These are phyloP conservation scores for Cyclotella distinguenda DNA, from an alignment of 108 stramenopile genomes.

Conservation along the genomic window DNA sequence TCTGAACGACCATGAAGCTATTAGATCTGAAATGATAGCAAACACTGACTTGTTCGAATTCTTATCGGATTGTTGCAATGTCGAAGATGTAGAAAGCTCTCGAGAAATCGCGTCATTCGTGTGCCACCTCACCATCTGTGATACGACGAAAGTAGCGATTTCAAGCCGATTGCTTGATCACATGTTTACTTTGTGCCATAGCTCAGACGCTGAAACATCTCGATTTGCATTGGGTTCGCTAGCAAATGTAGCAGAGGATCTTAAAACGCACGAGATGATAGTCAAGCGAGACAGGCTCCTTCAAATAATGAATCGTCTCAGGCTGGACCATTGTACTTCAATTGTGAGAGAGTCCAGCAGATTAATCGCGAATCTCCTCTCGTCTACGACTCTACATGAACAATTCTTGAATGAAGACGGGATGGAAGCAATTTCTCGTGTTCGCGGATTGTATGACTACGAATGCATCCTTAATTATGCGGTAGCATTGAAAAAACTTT, in stretches of 20 bases:
- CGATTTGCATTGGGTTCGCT: conserved; percentile 71
- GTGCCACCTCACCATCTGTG: conserved; percentile 56
- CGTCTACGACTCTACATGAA: conserved; percentile 35
- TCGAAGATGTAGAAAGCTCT: conserved; percentile 53
- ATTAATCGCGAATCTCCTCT: conserved; percentile 56
- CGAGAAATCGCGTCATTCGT: conserved; percentile 70
- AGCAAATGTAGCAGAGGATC: conserved; percentile 73
- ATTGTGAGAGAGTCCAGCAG: conserved; percentile 71
- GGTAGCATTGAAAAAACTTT: conserved; percentile 69
- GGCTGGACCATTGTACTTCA: conserved; percentile 52
- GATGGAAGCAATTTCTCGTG: conserved; percentile 46
- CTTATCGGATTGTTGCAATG: conserved; percentile 22
- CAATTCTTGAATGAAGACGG: conserved; percentile 62
- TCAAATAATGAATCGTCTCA: conserved; percentile 54
- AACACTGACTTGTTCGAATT: conserved; percentile 29
- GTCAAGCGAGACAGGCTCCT: conserved; percentile 50
- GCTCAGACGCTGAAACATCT: conserved; percentile 63
- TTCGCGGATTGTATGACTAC: conserved; percentile 56
- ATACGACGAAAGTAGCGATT: conserved; percentile 49
- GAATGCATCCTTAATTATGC: conserved; percentile 71
- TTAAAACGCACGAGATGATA: conserved; percentile 43
- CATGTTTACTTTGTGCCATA: conserved; percentile 37
- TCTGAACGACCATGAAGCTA: conserved; percentile 29
- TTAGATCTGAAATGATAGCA: conserved; percentile 10
- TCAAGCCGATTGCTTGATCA: conserved; percentile 46